A percentile compares a stretch with the other conserved stretches of the same genome.
phyloP scores from a whole-genome alignment of 1,284 basidiomycete species.

The Acaromyces ingoldii region DNA sequence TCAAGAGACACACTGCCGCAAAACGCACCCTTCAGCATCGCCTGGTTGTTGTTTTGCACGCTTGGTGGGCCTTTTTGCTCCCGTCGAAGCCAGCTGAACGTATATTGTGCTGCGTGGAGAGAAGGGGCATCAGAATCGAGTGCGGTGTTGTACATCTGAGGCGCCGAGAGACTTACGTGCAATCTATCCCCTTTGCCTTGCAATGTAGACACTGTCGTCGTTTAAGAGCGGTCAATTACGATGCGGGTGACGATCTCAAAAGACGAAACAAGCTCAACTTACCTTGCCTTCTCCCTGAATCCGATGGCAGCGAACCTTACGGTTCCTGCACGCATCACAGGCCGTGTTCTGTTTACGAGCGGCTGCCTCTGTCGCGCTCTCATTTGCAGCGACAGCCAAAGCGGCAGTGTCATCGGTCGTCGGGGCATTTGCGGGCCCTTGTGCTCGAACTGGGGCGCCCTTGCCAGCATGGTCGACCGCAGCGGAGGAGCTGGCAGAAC shows the following conservation, averaged over 20 bases:
- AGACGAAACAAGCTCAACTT: too few species aligned
- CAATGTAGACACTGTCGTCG: slow-evolving; percentile 41
- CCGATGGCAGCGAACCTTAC: slow-evolving; percentile 37
- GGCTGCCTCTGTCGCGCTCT: slow-evolving; percentile 3
- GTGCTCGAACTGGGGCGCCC: too few species aligned
- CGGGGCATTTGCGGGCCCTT: too few species aligned
- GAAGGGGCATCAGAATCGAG: too few species aligned
- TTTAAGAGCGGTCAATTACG: too few species aligned
- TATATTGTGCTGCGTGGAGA: too few species aligned
- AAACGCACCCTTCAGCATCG: not conserved
- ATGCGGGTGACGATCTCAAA: too few species aligned
- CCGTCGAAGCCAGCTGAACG: slow-evolving; percentile 34
- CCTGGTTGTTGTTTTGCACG: slow-evolving; percentile 3
- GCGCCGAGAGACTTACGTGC: too few species aligned
- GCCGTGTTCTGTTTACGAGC: slow-evolving; percentile 41
- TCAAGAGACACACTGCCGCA: not conserved
- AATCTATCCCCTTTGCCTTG: slow-evolving; percentile 37
- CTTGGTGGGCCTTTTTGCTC: slow-evolving; percentile 31
- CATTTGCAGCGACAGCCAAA: not conserved
- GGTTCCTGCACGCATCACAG: slow-evolving; percentile 38
- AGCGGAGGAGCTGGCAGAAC: too few species aligned
- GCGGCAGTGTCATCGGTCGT: too few species aligned
- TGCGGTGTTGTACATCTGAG: too few species aligned
- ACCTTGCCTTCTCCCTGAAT: slow-evolving; percentile 27
- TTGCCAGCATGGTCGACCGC: too few species aligned